Conservation (phyloP, 2,329 filamentous ascomycete species). For the Didymella sp. region DNA sequence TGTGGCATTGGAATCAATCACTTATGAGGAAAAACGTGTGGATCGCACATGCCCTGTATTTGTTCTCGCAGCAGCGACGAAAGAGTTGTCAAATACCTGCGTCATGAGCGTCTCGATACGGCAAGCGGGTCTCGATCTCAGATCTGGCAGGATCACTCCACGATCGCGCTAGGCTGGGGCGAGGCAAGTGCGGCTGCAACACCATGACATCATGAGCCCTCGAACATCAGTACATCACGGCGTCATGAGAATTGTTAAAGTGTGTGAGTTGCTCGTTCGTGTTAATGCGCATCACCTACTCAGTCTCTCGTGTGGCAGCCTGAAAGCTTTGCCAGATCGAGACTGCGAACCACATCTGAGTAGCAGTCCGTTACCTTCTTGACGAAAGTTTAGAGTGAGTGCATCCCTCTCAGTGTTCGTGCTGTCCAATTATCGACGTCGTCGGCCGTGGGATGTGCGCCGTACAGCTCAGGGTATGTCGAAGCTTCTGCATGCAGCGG, state of each 20-base stretch:
- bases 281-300: constrained; percentile 6
- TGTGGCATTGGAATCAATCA: constrained; percentile 26
- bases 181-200: constrained; percentile 8
- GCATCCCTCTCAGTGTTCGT: constrained; percentile 27
- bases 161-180: constrained; percentile 23
- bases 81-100: constrained; percentile 32
- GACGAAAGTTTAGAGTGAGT: constrained; percentile 4
- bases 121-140: constrained; percentile 27
- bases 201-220: constrained; percentile 14
- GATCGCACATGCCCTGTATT: constrained; percentile 7
- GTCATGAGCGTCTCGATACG: constrained; percentile 42
- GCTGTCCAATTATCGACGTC: constrained; percentile 34
- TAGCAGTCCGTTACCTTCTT: background rate
- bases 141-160: constrained; percentile 21
- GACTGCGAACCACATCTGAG: too few species aligned
- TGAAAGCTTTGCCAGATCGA: background rate
- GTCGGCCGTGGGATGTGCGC: constrained; percentile 8
- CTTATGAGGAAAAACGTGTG: background rate
- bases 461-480: constrained; percentile 19
- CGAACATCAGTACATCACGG: constrained; percentile 22
- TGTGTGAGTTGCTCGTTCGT: background rate
- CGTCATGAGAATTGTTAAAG: constrained; percentile 9
- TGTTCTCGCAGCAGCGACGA: constrained; percentile 21
- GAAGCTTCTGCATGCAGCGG: constrained; percentile 15
- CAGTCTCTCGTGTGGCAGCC: background rate